Evolutionary conservation across 768 basidiomycete genomes (phyloP), one percentile per base, ranked within the genome.

Genomic region (Kwoniella dendrophila): DNA sequence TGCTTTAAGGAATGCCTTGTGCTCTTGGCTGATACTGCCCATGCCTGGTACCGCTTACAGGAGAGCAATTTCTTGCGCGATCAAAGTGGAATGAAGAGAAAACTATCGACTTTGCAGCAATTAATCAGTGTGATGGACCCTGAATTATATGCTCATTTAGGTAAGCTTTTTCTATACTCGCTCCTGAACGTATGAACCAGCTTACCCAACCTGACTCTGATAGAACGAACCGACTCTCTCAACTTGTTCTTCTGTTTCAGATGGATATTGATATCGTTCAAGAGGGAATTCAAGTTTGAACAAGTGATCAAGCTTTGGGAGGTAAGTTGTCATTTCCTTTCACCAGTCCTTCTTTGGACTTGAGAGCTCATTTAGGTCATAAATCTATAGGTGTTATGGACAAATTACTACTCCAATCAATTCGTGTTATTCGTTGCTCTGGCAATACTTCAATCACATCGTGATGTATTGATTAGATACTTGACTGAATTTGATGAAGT

Each of bases 171-270:
- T 32, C 18, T 14, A 29, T 29, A 26, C 11, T 27, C 26, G 34
- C 30, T 44, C 50, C 18, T n/a, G 30, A 47, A 10, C 40, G 3
- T 24, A 38, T 45, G n/a, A 43, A 11, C 30, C 11, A 33, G n/a
- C 30, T 33, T 12, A 20, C 14, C 24, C n/a, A 20, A 5, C 18
- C 10, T 41, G 26, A 29, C 43, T 26, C 11, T 0, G 3, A 51
- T 83, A 92, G 86, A 98, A 85, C 86, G 90, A 74, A 84, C 87
- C 0, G 94, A 94, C 64, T 88, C 86, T 1, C 83, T 98, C 64
- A 97, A 98, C 79, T 79, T 98, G 29, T 98, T 98, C 83, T 97
- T 97, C 83, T 97, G 93, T 79, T 99, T 97, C 85, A 86, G 95
- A 86, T 94, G 82, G 71, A 85, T 75, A 20, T 52, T 80, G 38